Base-by-base conservation (phyloP, 257 asterid genomes). In the Asclepias syriaca region DNA sequence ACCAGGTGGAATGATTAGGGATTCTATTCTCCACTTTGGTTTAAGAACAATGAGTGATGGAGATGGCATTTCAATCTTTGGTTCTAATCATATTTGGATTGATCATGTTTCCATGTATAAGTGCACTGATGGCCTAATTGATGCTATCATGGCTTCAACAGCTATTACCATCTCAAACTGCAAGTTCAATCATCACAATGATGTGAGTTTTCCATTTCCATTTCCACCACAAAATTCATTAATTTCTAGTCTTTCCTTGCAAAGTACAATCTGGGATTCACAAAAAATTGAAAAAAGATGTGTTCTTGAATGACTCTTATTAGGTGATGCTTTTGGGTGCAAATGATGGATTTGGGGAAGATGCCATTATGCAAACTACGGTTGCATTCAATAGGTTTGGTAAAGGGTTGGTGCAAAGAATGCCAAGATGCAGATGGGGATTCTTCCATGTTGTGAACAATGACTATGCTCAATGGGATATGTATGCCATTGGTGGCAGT, bases 141-240 rank as follows among this genome's bases (percentile, higher is more conserved):
- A 91, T 58, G 98, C 85, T 49, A 83, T 92, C 58, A 83, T 81
- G 82, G 98, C 87, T n/a, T 92, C 98, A 64, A 92, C 96, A 0
- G 98, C 98, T 11, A 71, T 92, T 63, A 92, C 98, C 73, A 84
- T 92, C 74, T 92, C 98, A 66, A 90, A 90, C 34, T 88, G 96
- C 89, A 90, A 92, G 76, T 92, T 92, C 83, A 90, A 90, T 84
- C 81, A 89, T 71, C 98, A 92, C 46, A 84, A 92, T 61, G 85
- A 83, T 4, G 55, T 66, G 22, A 66, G 51, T 60, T 34, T 34
- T 34, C 39, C 5, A 4, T 34, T 34, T 34, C 39, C 5, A 4
- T 34, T 60, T 3, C 43, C 48, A 43, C 48, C 48, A 5, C 16
- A 19, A 40, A 34, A 2, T 22, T 59, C 18, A 3, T 55, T 3